Evolutionary conservation across 2,329 filamentous ascomycete species (phyloP).

Genomic region (Coniella vitis): DNA sequence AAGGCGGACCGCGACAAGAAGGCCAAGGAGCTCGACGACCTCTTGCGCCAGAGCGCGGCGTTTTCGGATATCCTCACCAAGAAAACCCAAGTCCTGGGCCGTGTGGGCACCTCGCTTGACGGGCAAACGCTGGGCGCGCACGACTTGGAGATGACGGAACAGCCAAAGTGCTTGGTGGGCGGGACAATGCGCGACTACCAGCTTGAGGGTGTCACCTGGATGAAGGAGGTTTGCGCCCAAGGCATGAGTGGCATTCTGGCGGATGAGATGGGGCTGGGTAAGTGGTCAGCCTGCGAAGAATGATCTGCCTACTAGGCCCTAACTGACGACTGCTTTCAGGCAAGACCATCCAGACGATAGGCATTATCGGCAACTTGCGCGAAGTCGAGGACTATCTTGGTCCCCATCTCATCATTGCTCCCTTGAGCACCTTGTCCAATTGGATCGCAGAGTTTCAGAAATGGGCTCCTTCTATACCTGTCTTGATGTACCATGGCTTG

Average conservation of each 20-base stretch:
- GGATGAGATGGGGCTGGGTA: slow-evolving; percentile 84
- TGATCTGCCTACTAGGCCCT: too few relatives aligned
- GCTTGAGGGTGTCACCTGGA: slow-evolving; percentile 89
- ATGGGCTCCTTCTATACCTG: slow-evolving; percentile 85
- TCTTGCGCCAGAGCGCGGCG: slow-evolving; percentile 51
- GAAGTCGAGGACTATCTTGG: slow-evolving; percentile 79
- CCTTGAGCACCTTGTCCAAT: slow-evolving; percentile 85
- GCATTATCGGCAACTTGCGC: slow-evolving; percentile 76
- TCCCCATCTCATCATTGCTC: slow-evolving; percentile 85
- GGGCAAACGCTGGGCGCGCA: slow-evolving; percentile 55
- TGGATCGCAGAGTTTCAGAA: slow-evolving; percentile 92
- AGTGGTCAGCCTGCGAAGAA: slow-evolving; percentile 15
- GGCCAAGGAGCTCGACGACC: slow-evolving; percentile 51
- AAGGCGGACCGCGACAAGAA: slow-evolving; percentile 51
- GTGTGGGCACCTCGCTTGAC: slow-evolving; percentile 54
- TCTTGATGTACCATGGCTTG: slow-evolving; percentile 83
- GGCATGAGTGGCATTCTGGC: slow-evolving; percentile 87
- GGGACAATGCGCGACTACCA: slow-evolving; percentile 94
- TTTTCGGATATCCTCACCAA: slow-evolving; percentile 58
- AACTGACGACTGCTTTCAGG: slow-evolving; percentile 36
- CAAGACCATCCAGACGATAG: slow-evolving; percentile 88
- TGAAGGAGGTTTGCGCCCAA: slow-evolving; percentile 74
- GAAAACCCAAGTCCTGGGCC: slow-evolving; percentile 56
- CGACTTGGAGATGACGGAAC: slow-evolving; percentile 71
- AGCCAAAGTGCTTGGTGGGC: slow-evolving; percentile 72